A percentile compares a stretch with the other conserved stretches of the same genome.
phyloP scores from a whole-genome alignment of 345 rosid species.

The Erodium maritimum region DNA sequence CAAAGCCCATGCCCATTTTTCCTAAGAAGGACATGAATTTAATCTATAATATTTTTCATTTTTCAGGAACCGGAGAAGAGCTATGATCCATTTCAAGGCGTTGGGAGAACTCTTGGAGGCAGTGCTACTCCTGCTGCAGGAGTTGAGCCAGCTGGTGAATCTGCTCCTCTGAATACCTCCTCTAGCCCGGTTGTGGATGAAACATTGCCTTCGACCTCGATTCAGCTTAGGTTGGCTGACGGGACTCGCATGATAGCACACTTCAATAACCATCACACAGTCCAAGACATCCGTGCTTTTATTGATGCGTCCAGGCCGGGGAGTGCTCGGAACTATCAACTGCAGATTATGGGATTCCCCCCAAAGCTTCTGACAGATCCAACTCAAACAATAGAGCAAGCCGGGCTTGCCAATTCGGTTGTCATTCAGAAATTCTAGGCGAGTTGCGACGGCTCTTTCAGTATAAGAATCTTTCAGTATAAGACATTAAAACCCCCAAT shows the following conservation, averaged over 20 bases:
- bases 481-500: too few species aligned
- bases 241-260: slow-evolving; percentile 64
- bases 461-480: too few species aligned
- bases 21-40: too few species aligned
- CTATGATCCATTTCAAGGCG: slow-evolving; percentile 66
- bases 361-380: slow-evolving; percentile 66
- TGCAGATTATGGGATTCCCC: slow-evolving; percentile 95
- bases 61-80: slow-evolving; percentile 69
- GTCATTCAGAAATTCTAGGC: slow-evolving; percentile 69
- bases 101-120: slow-evolving; percentile 88
- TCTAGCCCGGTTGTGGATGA: slow-evolving; percentile 43
- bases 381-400: slow-evolving; percentile 59
- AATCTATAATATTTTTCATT: too few species aligned
- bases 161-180: slow-evolving; percentile 1
- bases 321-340: slow-evolving; percentile 39
- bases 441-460: too few species aligned
- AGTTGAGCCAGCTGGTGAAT: slow-evolving; percentile 15
- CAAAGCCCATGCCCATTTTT: too few species aligned
- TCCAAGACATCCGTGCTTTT: slow-evolving; percentile 48
- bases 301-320: slow-evolving; percentile 62
- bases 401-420: slow-evolving; percentile 76
- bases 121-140: slow-evolving; percentile 24
- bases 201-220: slow-evolving; percentile 55
- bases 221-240: slow-evolving; percentile 81
- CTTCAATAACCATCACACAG: slow-evolving; percentile 63